These are phyloP conservation scores for Amauroascus verrucosus DNA, from an alignment of 2,329 filamentous ascomycete species.

Conservation along the genomic window DNA sequence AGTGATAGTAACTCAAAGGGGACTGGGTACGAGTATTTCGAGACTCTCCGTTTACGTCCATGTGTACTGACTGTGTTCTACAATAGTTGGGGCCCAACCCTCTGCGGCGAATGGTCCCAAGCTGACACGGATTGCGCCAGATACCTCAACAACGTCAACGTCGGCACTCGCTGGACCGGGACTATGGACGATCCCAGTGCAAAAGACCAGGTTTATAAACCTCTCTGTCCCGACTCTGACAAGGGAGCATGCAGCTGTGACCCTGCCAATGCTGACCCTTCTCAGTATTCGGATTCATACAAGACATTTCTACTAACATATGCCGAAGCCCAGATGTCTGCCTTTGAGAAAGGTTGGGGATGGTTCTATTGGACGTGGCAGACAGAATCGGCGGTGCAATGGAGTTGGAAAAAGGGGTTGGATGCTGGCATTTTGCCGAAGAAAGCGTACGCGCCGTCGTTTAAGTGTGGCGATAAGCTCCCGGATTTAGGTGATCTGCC, in stretches of 20 bases:
- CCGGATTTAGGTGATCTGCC: conserved; percentile 38
- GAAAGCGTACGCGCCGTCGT: conserved; percentile 61
- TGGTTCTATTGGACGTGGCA: conserved; percentile 99
- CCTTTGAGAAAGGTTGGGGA: conserved; percentile 85
- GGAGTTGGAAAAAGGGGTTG: conserved; percentile 67
- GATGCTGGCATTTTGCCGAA: conserved; percentile 67
- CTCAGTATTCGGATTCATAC: conserved; percentile 59
- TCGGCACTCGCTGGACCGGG: conserved; percentile 85
- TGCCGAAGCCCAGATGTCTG: conserved; percentile 90
- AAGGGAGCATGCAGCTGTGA: conserved; percentile 55
- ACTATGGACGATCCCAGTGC: conserved; percentile 54
- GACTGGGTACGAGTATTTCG: conserved; percentile 46
- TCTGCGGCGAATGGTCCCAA: conserved; percentile 95
- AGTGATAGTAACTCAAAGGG: conserved; percentile 57
- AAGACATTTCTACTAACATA: conserved; percentile 81
- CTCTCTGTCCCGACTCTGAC: conserved; percentile 56
- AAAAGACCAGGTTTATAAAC: conserved; percentile 48
- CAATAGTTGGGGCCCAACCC: conserved; percentile 67
- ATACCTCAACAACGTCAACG: conserved; percentile 79
- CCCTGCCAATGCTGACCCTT: conserved; percentile 62
- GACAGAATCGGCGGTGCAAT: conserved; percentile 75
- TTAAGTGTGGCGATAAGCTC: conserved; percentile 49
- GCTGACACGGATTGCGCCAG: conserved; percentile 89
- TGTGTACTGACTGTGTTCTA: conserved; percentile 1
- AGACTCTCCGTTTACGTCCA: background rate